phyloP scores from a whole-genome alignment of 176 grass and related monocot genomes.

The Luzula sylvatica region DNA sequence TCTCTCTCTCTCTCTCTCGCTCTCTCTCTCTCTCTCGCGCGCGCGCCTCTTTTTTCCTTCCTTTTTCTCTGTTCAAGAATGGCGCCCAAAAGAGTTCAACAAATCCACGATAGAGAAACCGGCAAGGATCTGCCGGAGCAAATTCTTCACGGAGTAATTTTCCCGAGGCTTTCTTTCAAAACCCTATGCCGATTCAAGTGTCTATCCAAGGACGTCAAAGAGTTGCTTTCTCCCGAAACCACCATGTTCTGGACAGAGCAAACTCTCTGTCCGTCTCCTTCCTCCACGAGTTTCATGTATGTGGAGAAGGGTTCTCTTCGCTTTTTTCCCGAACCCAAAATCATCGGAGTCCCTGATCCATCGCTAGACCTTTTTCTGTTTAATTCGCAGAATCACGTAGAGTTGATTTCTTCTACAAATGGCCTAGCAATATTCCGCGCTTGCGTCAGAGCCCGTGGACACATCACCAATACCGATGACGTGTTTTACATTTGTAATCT shows the following conservation, averaged over 20 bases:
- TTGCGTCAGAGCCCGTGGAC: neutral
- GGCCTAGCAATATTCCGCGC: slow-evolving; percentile 7
- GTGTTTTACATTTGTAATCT: slow-evolving; percentile 10
- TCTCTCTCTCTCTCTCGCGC: neutral
- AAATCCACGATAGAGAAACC: no score
- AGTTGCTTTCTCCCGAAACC: neutral
- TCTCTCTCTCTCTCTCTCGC: neutral
- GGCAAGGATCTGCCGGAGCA: neutral
- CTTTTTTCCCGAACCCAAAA: neutral
- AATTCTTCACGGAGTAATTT: neutral
- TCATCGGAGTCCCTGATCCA: neutral
- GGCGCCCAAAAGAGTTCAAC: no score
- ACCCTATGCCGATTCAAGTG: neutral
- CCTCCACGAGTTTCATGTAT: slow-evolving; percentile 6
- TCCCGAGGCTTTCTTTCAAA: slow-evolving; percentile 12
- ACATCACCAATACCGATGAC: no score
- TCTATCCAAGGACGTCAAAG: neutral
- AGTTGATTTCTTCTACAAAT: slow-evolving; percentile 3
- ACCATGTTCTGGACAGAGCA: neutral
- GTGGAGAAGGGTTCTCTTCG: neutral
- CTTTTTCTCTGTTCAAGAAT: no score
- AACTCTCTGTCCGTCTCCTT: neutral
- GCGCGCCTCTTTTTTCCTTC: neutral
- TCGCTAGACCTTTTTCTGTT: neutral
- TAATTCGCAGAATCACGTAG: neutral